Evolutionary conservation across 148 eudicot species (phyloP).

Genomic region (Spergularia marina): DNA sequence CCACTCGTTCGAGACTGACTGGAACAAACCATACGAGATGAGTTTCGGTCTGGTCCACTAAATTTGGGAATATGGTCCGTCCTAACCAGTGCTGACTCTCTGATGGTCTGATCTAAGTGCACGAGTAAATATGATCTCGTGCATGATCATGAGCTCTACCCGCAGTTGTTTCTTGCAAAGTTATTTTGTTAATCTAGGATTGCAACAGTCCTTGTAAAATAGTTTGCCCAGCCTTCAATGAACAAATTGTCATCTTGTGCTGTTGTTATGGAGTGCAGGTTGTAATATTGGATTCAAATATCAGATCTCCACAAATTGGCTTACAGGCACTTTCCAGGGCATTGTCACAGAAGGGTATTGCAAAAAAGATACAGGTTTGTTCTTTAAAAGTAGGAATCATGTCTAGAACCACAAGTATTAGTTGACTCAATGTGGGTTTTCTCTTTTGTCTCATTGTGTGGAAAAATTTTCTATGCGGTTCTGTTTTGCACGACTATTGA

Average conservation of each 20-base stretch:
- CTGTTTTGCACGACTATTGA: not conserved
- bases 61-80: too few relatives aligned
- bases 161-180: too few relatives aligned
- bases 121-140: too few relatives aligned
- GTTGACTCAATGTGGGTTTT: not conserved
- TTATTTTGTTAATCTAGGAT: not conserved
- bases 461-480: not conserved
- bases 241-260: not conserved
- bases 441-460: not conserved
- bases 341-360: slow-evolving; percentile 75
- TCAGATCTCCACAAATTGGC: slow-evolving; percentile 73
- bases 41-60: too few relatives aligned
- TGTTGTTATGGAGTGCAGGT: slow-evolving; percentile 47
- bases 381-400: slow-evolving; percentile 18
- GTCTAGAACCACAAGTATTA: not conserved
- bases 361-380: slow-evolving; percentile 89
- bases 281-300: slow-evolving; percentile 82
- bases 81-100: too few relatives aligned
- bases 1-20: too few relatives aligned
- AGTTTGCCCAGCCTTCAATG: not conserved
- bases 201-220: not conserved
- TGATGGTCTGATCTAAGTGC: too few relatives aligned
- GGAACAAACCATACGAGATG: too few relatives aligned
- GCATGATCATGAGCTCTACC: too few relatives aligned
- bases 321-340: slow-evolving; percentile 90